A percentile compares a stretch with the other conserved stretches of the same genome.
Conservation (phyloP, 768 basidiomycete species). For the Suillus tomentosus region DNA sequence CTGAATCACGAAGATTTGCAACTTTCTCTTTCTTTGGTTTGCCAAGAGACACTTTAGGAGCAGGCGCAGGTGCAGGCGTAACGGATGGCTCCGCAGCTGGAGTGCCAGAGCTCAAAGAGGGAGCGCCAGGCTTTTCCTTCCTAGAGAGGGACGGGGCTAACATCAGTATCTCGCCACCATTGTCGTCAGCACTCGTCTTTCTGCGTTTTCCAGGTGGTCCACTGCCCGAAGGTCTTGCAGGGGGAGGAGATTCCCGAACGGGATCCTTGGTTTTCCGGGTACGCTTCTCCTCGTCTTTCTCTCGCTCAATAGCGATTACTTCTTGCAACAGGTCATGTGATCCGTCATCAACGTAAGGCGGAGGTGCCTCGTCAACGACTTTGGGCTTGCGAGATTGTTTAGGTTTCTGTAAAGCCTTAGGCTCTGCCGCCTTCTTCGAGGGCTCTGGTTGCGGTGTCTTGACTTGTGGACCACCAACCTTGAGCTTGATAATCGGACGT, state of each 20-base stretch:
- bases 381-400: conserved; percentile 47
- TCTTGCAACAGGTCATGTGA: conserved; percentile 80
- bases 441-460: conserved; percentile 37
- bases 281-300: conserved; percentile 57
- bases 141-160: conserved; percentile 61
- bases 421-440: conserved; percentile 31
- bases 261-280: conserved; percentile 45
- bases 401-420: conserved; percentile 40
- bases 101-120: conserved; percentile 44
- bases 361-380: conserved; percentile 50
- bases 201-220: conserved; percentile 57
- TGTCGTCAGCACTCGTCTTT: conserved; percentile 47
- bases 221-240: conserved; percentile 39
- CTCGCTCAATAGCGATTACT: conserved; percentile 76
- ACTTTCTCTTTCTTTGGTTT: conserved; percentile 51
- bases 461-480: conserved; percentile 48
- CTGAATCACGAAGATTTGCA: conserved; percentile 4
- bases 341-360: conserved; percentile 77
- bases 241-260: conserved; percentile 38
- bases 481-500: conserved; percentile 68
- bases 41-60: conserved; percentile 30
- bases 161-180: conserved; percentile 61
- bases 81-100: conserved; percentile 40
- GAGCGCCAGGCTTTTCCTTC: conserved; percentile 41
- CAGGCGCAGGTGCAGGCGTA: conserved; percentile 27